phyloP scores from a whole-genome alignment of 306 rosid species.

The Abrus pulchellus region DNA sequence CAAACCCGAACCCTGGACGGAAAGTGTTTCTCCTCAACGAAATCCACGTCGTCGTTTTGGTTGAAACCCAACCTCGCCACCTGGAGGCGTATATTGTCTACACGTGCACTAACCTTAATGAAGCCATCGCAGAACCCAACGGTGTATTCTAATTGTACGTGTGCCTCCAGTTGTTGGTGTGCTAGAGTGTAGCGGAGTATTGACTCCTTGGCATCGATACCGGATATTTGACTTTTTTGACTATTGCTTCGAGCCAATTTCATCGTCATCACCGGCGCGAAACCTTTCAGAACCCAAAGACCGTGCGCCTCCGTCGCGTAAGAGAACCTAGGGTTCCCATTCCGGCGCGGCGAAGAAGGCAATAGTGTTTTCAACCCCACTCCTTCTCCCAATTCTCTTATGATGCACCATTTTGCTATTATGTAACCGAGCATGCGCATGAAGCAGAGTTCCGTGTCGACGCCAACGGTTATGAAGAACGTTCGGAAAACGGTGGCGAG shows the following conservation, averaged over 20 bases:
- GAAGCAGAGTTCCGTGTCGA: slow-evolving; percentile 84
- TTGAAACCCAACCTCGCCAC: slow-evolving; percentile 71
- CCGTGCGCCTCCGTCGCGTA: slow-evolving; percentile 84
- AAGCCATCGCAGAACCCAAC: slow-evolving; percentile 70
- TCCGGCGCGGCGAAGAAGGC: slow-evolving; percentile 37
- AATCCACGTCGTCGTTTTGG: slow-evolving; percentile 57
- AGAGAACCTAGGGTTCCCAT: slow-evolving; percentile 56
- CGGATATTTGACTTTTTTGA: slow-evolving; percentile 51
- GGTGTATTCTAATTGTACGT: slow-evolving; percentile 79
- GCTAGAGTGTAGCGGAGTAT: slow-evolving; percentile 73
- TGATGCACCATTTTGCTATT: slow-evolving; percentile 72
- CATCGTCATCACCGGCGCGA: slow-evolving; percentile 83
- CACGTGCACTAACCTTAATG: slow-evolving; percentile 78
- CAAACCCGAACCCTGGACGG: slow-evolving; percentile 78
- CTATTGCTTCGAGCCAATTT: slow-evolving; percentile 53
- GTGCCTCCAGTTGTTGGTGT: slow-evolving; percentile 90
- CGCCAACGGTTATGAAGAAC: slow-evolving; percentile 75
- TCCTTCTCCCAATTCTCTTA: slow-evolving; percentile 65
- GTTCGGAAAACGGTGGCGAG: slow-evolving; percentile 68
- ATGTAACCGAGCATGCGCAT: slow-evolving; percentile 91
- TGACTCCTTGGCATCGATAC: slow-evolving; percentile 66
- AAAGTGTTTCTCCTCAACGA: slow-evolving; percentile 72
- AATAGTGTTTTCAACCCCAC: slow-evolving; percentile 68
- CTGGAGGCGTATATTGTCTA: slow-evolving; percentile 78
- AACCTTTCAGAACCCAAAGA: slow-evolving; percentile 80